Evolutionary conservation across 2,329 filamentous ascomycete species (phyloP), one percentile per base, ranked within the genome.

Genomic region (Colletotrichum brevisporum): DNA sequence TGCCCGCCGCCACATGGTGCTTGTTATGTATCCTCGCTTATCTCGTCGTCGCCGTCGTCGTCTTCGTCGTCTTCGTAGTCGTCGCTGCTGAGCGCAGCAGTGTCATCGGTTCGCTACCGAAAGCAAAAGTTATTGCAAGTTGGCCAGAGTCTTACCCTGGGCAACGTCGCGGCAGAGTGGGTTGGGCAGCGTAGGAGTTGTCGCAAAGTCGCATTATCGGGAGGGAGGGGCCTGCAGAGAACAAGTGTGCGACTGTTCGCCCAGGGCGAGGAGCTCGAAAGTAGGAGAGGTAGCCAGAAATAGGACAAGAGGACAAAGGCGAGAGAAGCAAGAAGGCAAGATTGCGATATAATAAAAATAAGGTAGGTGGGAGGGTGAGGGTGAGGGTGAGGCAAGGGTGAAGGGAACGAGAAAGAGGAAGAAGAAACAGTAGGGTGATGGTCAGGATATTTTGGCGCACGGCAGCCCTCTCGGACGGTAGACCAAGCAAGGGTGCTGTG

Each of bases 1-100:
- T 71, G 91, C 89, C 81, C 95, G 91, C 85, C 95, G 90, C 94
- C 94, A 97, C 95, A 98, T 98, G 75, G 75, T 85, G 72, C 53
- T 26, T 16, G 10, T 13, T 45, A 45, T 13, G 15, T 45, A 45
- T 13, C 67, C 21, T 57, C 24, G 36, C 56, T 67, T 60, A 56
- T 61, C n/a, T 21, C 15, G 10, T 50, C 50, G 52, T 39, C 45
- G 71, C 65, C 50, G 67, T 71, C 60, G 61, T 26, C 21, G 10
- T 12, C 36, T 45, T 13, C 61, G 16, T 57, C 61, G 55, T 52
- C 56, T 24, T 21, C 15, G 10, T 50, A 21, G 52, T 39, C 45
- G 71, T 67, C 50, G 68, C 71, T 69, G 55, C 53, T 56, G 66
- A 68, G 72, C 70, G 70, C 72, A 70, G 65, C 68, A 71, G 57